Conservation (phyloP, 495 filamentous ascomycete genomes). For the Mytilinidion resinicola region DNA sequence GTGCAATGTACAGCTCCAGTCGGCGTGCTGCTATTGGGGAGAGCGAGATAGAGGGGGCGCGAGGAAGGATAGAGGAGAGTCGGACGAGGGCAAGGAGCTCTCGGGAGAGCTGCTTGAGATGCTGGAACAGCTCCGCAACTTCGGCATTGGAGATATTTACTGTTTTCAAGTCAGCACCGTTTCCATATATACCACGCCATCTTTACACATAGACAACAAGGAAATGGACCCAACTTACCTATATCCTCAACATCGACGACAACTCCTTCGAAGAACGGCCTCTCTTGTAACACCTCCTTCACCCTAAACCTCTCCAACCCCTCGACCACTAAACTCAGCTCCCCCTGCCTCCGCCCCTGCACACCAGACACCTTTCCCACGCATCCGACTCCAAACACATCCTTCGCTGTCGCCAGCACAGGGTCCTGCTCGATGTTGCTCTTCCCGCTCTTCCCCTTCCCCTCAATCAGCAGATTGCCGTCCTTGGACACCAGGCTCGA, state of each 20-base stretch:
- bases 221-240: conserved; percentile 33
- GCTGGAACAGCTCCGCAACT: conserved; percentile 63
- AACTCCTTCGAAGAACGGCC: conserved; percentile 78
- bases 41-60: conserved; percentile 51
- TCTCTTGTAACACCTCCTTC: conserved; percentile 66
- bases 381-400: conserved; percentile 70
- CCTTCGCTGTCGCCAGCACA: conserved; percentile 55
- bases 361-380: conserved; percentile 78
- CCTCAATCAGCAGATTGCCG: conserved; percentile 1
- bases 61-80: conserved; percentile 68
- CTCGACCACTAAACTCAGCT: conserved; percentile 78
- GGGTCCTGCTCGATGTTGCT: conserved; percentile 48
- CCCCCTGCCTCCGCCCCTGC: conserved; percentile 69
- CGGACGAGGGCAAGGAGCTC: conserved; percentile 76
- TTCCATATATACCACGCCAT: neutral
- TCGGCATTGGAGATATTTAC: conserved; percentile 44
- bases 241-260: conserved; percentile 58
- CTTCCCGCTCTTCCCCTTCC: conserved; percentile 32
- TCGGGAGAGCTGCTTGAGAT: conserved; percentile 72
- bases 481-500: conserved; percentile 45
- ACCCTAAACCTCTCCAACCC: conserved; percentile 72
- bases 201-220: conserved; percentile 1
- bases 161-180: conserved; percentile 9
- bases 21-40: conserved; percentile 79
- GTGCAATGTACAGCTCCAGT: conserved; percentile 75